Evolutionary conservation across 805 yeast genomes (phyloP), one percentile per base, ranked within the genome.

Genomic region (Jamesozyma spencerorum): DNA sequence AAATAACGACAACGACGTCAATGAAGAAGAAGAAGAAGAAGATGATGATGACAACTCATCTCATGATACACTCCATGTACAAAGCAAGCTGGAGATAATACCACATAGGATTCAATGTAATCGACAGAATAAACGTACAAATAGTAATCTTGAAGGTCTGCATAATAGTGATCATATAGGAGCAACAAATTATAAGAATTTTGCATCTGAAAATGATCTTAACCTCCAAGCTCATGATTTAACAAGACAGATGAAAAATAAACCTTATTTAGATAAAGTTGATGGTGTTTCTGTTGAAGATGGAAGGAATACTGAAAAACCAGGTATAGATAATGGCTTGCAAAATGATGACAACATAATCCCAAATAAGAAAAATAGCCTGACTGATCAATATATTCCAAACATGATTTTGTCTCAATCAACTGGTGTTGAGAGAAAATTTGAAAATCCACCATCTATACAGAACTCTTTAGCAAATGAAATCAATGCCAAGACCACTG

Each of bases 371-470:
- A 11, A 22, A 22, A 47, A 47, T 18, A 47, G 49, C 29, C 53
- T 50, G 17, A 47, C 46, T 2, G 58, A 59, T 19, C 59, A 63
- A 33, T 66, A 63, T 42, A 53, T 63, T 34, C 70, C 68, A n/a
- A 57, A 58, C 39, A 64, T 66, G 66, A 66, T 68, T 6, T 57
- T 73, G 4, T 72, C 79, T 2, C 78, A 74, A 47, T 72, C 78
- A 0, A 72, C 75, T 0, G 79, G 78, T 0, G 63, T 68, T 31
- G 76, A 71, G 29, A 54, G 68, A 38, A 63, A 63, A 4, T 64
- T 66, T 43, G 62, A 59, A 18, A 60, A 58, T 18, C 60, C 61
- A 8, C 58, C 55, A 40, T 62, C 48, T 47, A 60, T 47, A 42
- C 67, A 31, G 49, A 57, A 50, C 54, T 62, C 53, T 36, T 47